These are phyloP conservation scores for Oropetium thomaeum DNA, from an alignment of 176 grass and related monocot genomes.

Conservation along the genomic window DNA sequence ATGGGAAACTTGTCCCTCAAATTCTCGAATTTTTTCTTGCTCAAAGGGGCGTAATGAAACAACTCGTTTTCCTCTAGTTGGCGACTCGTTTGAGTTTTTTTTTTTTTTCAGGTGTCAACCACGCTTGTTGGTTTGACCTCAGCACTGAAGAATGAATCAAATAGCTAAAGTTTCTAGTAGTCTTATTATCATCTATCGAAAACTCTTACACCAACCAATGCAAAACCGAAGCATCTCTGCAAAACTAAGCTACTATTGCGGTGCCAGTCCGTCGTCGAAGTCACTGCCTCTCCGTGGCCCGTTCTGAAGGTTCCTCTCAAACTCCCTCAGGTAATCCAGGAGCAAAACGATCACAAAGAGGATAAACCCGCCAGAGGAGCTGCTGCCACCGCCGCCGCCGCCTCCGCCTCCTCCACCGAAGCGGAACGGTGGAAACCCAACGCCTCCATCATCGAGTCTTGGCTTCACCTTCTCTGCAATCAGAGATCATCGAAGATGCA, in stretches of 20 bases:
- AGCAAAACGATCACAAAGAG: slow-evolving; percentile 50
- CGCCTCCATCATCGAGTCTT: slow-evolving; percentile 49
- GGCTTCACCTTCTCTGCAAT: slow-evolving; percentile 34
- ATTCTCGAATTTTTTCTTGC: no score
- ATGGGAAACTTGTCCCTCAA: no score
- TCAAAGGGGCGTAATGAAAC: no score
- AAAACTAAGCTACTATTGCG: slow-evolving; percentile 1
- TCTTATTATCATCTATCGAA: no score
- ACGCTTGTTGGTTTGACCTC: no score
- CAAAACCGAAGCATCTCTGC: no score
- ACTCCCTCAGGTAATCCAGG: slow-evolving; percentile 48
- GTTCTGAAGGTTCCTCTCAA: slow-evolving; percentile 49
- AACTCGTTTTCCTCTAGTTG: no score
- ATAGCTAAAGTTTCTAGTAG: no score
- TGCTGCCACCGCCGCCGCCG: slow-evolving; percentile 17
- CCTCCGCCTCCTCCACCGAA: slow-evolving; percentile 40
- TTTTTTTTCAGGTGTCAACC: no score
- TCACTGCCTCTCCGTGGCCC: slow-evolving; percentile 33
- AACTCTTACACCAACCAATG: no score
- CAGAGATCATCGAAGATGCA: neutral
- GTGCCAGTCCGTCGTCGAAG: slow-evolving; percentile 24
- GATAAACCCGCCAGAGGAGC: slow-evolving; percentile 47
- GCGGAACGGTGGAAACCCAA: slow-evolving; percentile 44
- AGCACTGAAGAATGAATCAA: no score
- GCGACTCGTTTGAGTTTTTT: no score